A percentile compares a stretch with the other conserved stretches of the same genome.
phyloP scores from a whole-genome alignment of 805 yeast species.

The Barnettozyma pratensis region DNA sequence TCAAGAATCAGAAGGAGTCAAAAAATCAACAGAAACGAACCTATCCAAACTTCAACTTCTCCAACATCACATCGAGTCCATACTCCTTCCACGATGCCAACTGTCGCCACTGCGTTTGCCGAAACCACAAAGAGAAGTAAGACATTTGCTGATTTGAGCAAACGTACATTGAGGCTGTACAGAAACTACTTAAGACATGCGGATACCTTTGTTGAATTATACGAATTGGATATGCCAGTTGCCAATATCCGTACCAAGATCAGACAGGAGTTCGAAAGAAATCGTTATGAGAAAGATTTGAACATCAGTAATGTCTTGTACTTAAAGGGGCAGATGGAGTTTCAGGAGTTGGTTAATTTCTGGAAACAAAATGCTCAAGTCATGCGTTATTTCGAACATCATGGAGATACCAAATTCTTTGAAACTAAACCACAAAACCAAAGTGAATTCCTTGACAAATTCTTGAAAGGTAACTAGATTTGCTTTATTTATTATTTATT shows the following conservation, averaged over 20 bases:
- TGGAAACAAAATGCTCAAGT: constrained; percentile 90
- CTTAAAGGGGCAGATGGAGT: constrained; percentile 87
- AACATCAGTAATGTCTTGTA: constrained; percentile 62
- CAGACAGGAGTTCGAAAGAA: constrained; percentile 86
- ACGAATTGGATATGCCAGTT: constrained; percentile 72
- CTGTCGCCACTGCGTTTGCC: constrained; percentile 79
- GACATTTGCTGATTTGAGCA: constrained; percentile 54
- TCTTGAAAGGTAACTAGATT: constrained; percentile 49
- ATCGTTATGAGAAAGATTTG: constrained; percentile 65
- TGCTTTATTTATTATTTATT: constrained; percentile 5
- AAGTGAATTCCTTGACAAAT: constrained; percentile 64
- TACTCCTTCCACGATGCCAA: constrained; percentile 36
- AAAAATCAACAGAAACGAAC: too few relatives aligned
- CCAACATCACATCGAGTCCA: too few relatives aligned
- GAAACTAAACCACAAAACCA: constrained; percentile 37
- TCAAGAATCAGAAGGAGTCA: too few relatives aligned
- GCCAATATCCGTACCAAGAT: constrained; percentile 76
- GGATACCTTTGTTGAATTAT: constrained; percentile 54
- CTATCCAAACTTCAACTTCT: too few relatives aligned
- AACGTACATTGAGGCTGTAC: constrained; percentile 64
- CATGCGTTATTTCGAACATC: constrained; percentile 72
- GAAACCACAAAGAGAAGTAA: constrained; percentile 69
- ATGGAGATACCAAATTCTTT: constrained; percentile 42
- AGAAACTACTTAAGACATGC: constrained; percentile 64
- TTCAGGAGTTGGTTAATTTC: constrained; percentile 80